phyloP scores from a whole-genome alignment of 331 rosid genomes.

The Cydonia oblonga region DNA sequence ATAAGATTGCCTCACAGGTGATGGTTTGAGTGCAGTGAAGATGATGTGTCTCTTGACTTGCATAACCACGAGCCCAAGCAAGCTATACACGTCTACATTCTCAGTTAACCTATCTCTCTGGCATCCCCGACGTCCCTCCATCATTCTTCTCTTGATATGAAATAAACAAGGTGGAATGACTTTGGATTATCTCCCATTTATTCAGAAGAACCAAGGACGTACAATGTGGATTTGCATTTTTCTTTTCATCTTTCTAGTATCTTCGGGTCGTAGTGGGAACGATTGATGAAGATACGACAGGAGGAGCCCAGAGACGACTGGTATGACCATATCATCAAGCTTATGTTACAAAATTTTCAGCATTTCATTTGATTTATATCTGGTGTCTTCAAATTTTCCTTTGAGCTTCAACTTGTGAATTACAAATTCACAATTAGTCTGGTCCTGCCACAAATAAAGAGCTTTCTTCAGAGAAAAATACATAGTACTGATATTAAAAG shows the following conservation, averaged over 20 bases:
- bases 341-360: neutral
- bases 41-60: conserved; percentile 26
- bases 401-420: neutral
- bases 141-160: neutral
- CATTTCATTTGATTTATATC: neutral
- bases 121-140: conserved; percentile 10
- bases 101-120: conserved; percentile 21
- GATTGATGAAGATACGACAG: conserved; percentile 11
- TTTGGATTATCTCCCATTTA: neutral
- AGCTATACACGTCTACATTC: conserved; percentile 17
- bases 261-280: conserved; percentile 21
- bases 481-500: too few relatives aligned
- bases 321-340: conserved; percentile 7
- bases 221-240: neutral
- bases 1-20: neutral
- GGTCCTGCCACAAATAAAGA: neutral
- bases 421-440: neutral
- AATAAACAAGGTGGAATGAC: neutral
- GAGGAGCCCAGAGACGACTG: conserved; percentile 21
- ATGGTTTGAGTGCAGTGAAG: conserved; percentile 14
- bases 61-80: conserved; percentile 19
- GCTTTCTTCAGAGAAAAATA: too few relatives aligned
- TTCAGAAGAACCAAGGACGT: neutral
- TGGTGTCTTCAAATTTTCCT: neutral
- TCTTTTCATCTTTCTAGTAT: conserved; percentile 14